phyloP scores from a whole-genome alignment of 1,284 basidiomycete species.

The Cryptococcus floricola region DNA sequence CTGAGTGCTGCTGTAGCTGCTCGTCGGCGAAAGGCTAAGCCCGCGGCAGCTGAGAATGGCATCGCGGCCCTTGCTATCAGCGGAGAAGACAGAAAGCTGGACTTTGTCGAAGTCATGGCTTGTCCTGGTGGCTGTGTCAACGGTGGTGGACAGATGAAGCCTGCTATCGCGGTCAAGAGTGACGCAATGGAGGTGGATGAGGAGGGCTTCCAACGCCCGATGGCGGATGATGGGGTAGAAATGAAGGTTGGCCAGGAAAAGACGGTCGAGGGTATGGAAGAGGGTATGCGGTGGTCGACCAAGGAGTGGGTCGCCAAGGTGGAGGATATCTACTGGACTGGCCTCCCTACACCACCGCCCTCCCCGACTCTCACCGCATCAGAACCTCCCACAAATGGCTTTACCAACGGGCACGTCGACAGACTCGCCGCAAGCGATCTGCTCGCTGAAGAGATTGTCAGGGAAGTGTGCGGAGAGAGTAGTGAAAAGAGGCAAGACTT shows the following conservation, averaged over 20 bases:
- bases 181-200: conserved; percentile 51
- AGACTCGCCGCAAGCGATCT: conserved; percentile 46
- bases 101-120: conserved; percentile 99
- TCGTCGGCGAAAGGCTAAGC: conserved; percentile 46
- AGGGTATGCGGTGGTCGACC: conserved; percentile 48
- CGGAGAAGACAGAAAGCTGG: conserved; percentile 62
- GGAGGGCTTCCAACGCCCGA: conserved; percentile 59
- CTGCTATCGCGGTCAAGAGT: conserved; percentile 11
- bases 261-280: conserved; percentile 42
- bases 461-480: conserved; percentile 50
- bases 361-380: conserved; percentile 43
- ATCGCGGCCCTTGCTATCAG: conserved; percentile 16
- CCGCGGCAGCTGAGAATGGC: conserved; percentile 26
- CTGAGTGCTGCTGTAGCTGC: conserved; percentile 47
- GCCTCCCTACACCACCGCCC: conserved; percentile 56
- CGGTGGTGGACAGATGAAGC: conserved; percentile 89
- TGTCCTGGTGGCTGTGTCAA: conserved; percentile 97
- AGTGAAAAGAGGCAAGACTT: conserved; percentile 52
- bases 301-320: conserved; percentile 74
- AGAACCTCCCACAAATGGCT: background rate
- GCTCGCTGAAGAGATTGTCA: conserved; percentile 53
- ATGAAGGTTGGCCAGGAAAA: conserved; percentile 5
- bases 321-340: conserved; percentile 70
- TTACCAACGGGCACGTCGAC: background rate
- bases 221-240: conserved; percentile 53